Base-by-base conservation (phyloP, 1,284 basidiomycete species). In the Entoloma clypeatum region DNA sequence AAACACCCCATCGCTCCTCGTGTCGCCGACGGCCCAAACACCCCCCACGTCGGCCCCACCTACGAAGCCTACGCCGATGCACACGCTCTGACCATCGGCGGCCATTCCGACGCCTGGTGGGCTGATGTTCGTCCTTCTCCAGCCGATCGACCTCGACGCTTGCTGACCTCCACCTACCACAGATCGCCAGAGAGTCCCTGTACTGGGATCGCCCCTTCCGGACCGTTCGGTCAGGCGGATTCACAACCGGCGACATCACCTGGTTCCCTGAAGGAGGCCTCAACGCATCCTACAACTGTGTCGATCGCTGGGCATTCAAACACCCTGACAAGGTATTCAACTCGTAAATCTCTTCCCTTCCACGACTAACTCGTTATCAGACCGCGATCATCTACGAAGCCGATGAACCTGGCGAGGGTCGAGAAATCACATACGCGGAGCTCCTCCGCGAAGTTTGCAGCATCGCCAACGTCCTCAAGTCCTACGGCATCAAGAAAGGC, bases 331-430 rank as follows among this genome's bases (percentile, higher is more conserved):
- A 90, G 73, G 90, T 86, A 7, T 21, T 26, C 26, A 7, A 11
- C 19, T 29, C 23, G 13, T 47, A 10, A 7, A 36, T 36, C 11
- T 39, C 36, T n/a, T 31, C 11, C 22, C 16, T 22, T 36, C 19
- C 27, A 9, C 35, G 17, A 30, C 27, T 34, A 5, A 45, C 21
- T 2, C 23, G 13, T 33, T n/a, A n/a, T 8, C 35, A 78, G 86
- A 81, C 85, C 17, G 95, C 95, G 34, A 96, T 99, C 69, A 95
- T 99, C 68, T 99, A 95, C 72, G 95, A 99, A 66, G 94, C 92
- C 3, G 96, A 99, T 57, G 95, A 98, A 66, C 90, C 93, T 1
- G 80, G 77, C 43, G 77, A 92, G 49, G 86, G 90, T 43, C 64
- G 79, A 48, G 75, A 86, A 46, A 75, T 98, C 61, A 75, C 82